These are phyloP conservation scores for Asterochloris sp. DNA, from an alignment of 139 green algal species.

Conservation along the genomic window DNA sequence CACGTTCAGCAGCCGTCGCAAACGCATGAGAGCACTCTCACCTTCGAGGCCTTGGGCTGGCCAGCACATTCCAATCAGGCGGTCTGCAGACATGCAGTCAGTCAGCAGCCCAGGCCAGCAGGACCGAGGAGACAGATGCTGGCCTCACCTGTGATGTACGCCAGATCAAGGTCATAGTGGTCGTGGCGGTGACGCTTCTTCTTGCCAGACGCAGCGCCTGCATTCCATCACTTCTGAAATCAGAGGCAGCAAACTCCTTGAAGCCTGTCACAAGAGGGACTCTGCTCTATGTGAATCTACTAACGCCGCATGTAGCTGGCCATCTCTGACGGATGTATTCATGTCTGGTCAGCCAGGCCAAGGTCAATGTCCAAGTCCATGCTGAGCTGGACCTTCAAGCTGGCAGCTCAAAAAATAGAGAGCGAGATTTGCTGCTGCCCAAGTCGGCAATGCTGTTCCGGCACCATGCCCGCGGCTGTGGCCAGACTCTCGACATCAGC, in stretches of 20 bases:
- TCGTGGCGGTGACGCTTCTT: constrained; percentile 52
- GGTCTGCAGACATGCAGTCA: not conserved
- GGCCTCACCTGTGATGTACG: constrained; percentile 63
- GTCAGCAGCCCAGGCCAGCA: constrained; percentile 23
- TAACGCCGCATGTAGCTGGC: too few relatives aligned
- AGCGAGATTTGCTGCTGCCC: too few relatives aligned
- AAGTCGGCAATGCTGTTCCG: too few relatives aligned
- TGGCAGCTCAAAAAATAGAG: not conserved
- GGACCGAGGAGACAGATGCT: constrained; percentile 63
- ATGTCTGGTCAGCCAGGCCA: not conserved
- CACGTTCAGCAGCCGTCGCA: not conserved
- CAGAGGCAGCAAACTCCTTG: not conserved
- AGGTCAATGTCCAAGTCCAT: not conserved
- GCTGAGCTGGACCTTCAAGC: not conserved
- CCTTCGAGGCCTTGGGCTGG: not conserved
- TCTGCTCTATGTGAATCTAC: not conserved
- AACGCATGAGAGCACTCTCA: not conserved
- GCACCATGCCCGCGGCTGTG: too few relatives aligned
- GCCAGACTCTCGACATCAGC: too few relatives aligned
- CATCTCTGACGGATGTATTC: not conserved
- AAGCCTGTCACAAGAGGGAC: not conserved
- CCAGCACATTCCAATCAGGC: not conserved
- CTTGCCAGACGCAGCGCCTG: constrained; percentile 56
- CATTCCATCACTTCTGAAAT: not conserved
- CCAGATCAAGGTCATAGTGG: constrained; percentile 66